A percentile compares a stretch with the other conserved stretches of the same genome.
phyloP scores from a whole-genome alignment of 2,329 filamentous ascomycete species.

The Fusarium sp. region DNA sequence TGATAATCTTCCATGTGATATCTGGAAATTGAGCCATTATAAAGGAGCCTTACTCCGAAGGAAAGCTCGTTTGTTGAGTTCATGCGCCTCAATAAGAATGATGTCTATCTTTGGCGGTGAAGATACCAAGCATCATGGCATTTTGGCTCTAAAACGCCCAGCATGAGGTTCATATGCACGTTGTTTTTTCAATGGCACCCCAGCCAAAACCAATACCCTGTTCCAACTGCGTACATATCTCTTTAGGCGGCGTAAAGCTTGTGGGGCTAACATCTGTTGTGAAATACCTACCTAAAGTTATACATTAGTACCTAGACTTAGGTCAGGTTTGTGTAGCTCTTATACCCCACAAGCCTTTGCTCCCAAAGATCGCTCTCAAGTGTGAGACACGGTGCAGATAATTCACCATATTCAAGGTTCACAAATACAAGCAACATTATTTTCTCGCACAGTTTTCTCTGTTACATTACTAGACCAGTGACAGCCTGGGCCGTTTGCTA shows the following conservation, averaged over 20 bases:
- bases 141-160: conserved; percentile 14
- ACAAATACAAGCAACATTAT: neutral
- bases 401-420: conserved; percentile 14
- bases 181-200: conserved; percentile 36
- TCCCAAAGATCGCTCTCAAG: neutral
- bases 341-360: no score
- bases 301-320: no score
- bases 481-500: conserved; percentile 32
- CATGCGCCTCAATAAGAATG: conserved; percentile 13
- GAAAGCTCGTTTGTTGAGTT: conserved; percentile 16
- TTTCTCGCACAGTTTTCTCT: conserved; percentile 29
- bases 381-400: conserved; percentile 26
- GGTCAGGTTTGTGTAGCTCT: no score
- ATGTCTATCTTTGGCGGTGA: conserved; percentile 41
- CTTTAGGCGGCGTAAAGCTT: no score
- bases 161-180: conserved; percentile 29
- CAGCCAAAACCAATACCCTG: conserved; percentile 1
- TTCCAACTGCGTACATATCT: no score
- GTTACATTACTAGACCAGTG: conserved; percentile 17
- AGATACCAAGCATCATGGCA: conserved; percentile 33
- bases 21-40: conserved; percentile 6
- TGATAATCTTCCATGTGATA: neutral
- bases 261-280: no score
- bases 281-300: no score
- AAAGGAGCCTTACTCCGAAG: conserved; percentile 8